Evolutionary conservation across 2,329 filamentous ascomycete genomes (phyloP), one percentile per base, ranked within the genome.

Genomic region (Aaosphaeria pasadenensis): DNA sequence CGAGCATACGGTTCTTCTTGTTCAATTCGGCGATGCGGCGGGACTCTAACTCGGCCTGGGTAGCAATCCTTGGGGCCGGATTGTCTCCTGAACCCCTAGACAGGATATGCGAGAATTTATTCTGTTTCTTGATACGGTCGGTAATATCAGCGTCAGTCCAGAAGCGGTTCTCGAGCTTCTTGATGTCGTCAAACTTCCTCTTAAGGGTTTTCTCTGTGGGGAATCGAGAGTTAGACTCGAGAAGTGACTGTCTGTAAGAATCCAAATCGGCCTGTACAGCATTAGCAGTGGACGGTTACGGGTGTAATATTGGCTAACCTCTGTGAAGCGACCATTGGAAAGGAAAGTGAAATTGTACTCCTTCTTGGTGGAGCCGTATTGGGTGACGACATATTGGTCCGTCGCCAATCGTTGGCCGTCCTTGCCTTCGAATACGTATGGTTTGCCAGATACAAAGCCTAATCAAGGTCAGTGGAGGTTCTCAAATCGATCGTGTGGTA

Each of bases 271-370:
- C 74, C 81, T 94, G 54, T 7, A 38, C 55, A 7, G 11, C 9
- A 40, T 40, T 40, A 40, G 39, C 11, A 40, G 4, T n/a, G 33
- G 33, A 36, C 33, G 39, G 39, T 24, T 4, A 40, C 4, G 7
- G 33, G 33, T n/a, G 4, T 36, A 2, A 9, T 9, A n/a, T 36
- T 36, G 33, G 4, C 7, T 17, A 17, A 45, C 78, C 70, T 94
- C 90, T n/a, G 87, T 89, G 63, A 97, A 88, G 39, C 80, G 77
- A 43, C 85, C 84, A 67, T 96, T 91, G 0, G 94, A 97, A 65
- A 92, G 91, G 53, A 87, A 86, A 52, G 94, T 86, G 70, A 97
- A 96, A 4, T 91, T 91, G 73, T 91, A 96, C 33, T 91, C 85
- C 66, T 87, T 87, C 63, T 90, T 82, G 0, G 88, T 80, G 60